Percentiles rank a stretch among this genome's conserved stretches.
These are phyloP conservation scores for Ophiosphaerella herpotricha DNA, from an alignment of 2,329 filamentous ascomycete genomes.

Conservation along the genomic window DNA sequence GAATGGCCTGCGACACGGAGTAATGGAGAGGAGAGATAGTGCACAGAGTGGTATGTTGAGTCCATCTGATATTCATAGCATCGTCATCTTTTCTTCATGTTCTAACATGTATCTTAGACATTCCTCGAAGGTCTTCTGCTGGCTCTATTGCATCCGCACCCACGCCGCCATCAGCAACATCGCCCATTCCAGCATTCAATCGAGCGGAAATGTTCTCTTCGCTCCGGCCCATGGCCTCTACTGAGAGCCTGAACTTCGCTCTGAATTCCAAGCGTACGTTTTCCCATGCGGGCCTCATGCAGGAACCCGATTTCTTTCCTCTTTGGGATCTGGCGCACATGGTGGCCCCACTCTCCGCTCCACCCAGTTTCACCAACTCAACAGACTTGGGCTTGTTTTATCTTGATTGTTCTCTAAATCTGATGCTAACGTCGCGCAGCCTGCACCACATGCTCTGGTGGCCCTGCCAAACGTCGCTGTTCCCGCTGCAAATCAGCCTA, in stretches of 20 bases:
- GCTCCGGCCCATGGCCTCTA: slow-evolving; percentile 29
- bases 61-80: background rate
- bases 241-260: slow-evolving; percentile 27
- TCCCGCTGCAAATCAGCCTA: slow-evolving; percentile 52
- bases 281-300: slow-evolving; percentile 25
- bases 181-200: slow-evolving; percentile 26
- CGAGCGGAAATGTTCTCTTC: slow-evolving; percentile 30
- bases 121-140: slow-evolving; percentile 25
- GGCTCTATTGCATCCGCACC: slow-evolving; percentile 25
- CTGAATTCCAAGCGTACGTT: slow-evolving; percentile 32
- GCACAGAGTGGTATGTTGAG: slow-evolving; percentile 31
- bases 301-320: slow-evolving; percentile 30
- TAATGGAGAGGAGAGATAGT: slow-evolving; percentile 34
- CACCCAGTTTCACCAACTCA: slow-evolving; percentile 10
- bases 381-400: background rate
- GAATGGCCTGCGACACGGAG: background rate
- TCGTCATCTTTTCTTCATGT: slow-evolving; percentile 3
- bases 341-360: slow-evolving; percentile 17
- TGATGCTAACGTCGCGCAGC: slow-evolving; percentile 11
- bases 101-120: slow-evolving; percentile 19
- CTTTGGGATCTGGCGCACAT: slow-evolving; percentile 18
- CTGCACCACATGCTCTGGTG: slow-evolving; percentile 31
- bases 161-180: slow-evolving; percentile 17
- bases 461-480: slow-evolving; percentile 43
- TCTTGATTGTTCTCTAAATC: background rate